Evolutionary conservation across 1,284 basidiomycete species (phyloP), one percentile per base, ranked within the genome.

Genomic region (Malassezia pachydermatis): DNA sequence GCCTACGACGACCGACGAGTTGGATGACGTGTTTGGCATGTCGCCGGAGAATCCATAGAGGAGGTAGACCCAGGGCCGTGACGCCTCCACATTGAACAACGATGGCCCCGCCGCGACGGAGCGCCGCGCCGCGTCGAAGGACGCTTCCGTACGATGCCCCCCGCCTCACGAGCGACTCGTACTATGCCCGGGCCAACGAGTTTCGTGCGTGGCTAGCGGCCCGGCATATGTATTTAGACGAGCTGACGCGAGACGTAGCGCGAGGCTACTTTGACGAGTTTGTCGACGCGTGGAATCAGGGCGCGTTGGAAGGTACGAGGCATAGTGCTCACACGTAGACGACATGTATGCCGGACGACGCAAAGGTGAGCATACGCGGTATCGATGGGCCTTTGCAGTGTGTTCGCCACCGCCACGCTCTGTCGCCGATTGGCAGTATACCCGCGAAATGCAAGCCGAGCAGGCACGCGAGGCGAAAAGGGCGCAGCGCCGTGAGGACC

Each of bases 151-250:
- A 3, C 29, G 41, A 3, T 20, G 52, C 38, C 1, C 11, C 39
- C 7, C 32, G 42, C 2, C 38, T 62, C 2, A 45, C 27, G 2
- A 9, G 35, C 10, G 52, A 60, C 30, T 57, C 59, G 46, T 62
- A 60, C 52, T 62, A 48, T 20, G 35, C 40, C n/a, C 54, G 55
- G 17, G 37, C 54, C 5, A 24, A 40, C 28, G 57, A 62, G 40
- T 63, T 65, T 50, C 63, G 61, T 23, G 47, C 50, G 7, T 63
- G 61, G 61, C 54, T 65, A 3, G 34, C 50, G n/a, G 28, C 35
- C 11, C 57, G 51, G 24, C 27, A 37, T 3, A 45, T 48, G 19
- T 62, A 59, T 28, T 41, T 63, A 9, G 63, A 65, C 44, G 61
- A 63, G 43, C 48, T 65, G 10, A 40, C 53, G 7, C 30, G 45